These are phyloP conservation scores for Microbotryum intermedium DNA, from an alignment of 1,284 basidiomycete genomes.

Conservation along the genomic window DNA sequence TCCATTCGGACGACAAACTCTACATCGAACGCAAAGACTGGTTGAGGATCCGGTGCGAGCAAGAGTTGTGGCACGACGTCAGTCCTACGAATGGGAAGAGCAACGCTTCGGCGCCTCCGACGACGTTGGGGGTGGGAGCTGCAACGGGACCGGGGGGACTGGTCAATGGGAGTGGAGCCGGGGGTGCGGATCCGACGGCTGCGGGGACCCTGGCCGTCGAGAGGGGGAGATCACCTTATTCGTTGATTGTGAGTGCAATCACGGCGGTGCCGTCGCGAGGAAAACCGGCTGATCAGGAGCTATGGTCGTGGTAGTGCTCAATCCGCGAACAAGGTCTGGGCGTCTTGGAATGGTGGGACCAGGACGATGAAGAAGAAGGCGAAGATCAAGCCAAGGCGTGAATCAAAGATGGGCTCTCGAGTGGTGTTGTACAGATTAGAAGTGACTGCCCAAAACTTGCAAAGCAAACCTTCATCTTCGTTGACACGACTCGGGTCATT, in stretches of 20 bases:
- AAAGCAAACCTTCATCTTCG: too few relatives aligned
- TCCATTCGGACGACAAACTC: slow-evolving; percentile 54
- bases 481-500: too few relatives aligned
- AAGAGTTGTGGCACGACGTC: slow-evolving; percentile 76
- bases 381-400: neutral
- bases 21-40: slow-evolving; percentile 77
- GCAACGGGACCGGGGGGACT: neutral
- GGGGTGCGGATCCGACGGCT: neutral
- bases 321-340: slow-evolving; percentile 85
- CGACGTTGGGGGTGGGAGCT: neutral
- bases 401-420: neutral
- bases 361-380: slow-evolving; percentile 15
- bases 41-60: slow-evolving; percentile 78
- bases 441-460: too few relatives aligned
- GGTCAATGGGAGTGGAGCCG: neutral
- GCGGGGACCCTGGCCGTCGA: slow-evolving; percentile 35
- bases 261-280: too few relatives aligned
- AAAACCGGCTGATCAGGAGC: too few relatives aligned
- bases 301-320: slow-evolving; percentile 75
- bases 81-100: slow-evolving; percentile 58
- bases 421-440: too few relatives aligned
- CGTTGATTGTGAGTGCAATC: slow-evolving; percentile 54
- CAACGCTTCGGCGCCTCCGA: slow-evolving; percentile 42
- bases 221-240: slow-evolving; percentile 58
- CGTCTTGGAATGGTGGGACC: slow-evolving; percentile 49